Evolutionary conservation across 2,329 filamentous ascomycete species (phyloP).

Genomic region (Aspergillus jensenii): DNA sequence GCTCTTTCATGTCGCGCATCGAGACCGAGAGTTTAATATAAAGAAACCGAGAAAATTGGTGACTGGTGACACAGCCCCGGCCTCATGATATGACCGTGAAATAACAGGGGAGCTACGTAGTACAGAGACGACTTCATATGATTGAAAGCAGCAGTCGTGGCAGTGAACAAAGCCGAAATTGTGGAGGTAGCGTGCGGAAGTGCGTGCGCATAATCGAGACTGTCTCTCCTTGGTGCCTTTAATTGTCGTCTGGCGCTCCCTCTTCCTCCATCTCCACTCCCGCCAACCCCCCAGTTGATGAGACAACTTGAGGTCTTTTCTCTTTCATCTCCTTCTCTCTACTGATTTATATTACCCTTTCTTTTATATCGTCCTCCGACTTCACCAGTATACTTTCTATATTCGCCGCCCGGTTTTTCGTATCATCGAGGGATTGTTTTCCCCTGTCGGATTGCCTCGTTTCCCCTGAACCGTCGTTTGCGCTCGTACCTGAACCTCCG

Average conservation of each 20-base stretch:
- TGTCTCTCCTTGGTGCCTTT: conserved; percentile 7
- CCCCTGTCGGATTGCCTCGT: conserved; percentile 3
- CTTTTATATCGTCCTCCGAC: background rate
- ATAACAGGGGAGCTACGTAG: background rate
- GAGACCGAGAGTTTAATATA: background rate
- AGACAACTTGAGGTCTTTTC: conserved; percentile 6
- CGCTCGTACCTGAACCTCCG: conserved; percentile 17
- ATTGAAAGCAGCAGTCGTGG: background rate
- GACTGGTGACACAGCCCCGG: background rate
- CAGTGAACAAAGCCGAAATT: background rate
- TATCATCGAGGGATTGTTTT: conserved; percentile 3
- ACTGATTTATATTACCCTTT: conserved; percentile 4
- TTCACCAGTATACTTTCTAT: background rate
- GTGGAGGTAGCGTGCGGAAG: background rate
- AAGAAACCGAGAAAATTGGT: background rate
- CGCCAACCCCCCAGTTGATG: conserved; percentile 8
- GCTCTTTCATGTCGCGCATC: background rate
- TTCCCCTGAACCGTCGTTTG: conserved; percentile 15
- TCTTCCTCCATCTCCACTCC: conserved; percentile 3
- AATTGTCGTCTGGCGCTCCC: background rate
- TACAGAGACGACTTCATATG: background rate
- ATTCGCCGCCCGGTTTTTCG: conserved; percentile 5
- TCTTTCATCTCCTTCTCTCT: conserved; percentile 5
- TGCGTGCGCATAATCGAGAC: conserved; percentile 9
- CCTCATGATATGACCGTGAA: background rate